Conservation (phyloP, 192 early-diverging fungal genomes). For the Podila clonocystis region DNA sequence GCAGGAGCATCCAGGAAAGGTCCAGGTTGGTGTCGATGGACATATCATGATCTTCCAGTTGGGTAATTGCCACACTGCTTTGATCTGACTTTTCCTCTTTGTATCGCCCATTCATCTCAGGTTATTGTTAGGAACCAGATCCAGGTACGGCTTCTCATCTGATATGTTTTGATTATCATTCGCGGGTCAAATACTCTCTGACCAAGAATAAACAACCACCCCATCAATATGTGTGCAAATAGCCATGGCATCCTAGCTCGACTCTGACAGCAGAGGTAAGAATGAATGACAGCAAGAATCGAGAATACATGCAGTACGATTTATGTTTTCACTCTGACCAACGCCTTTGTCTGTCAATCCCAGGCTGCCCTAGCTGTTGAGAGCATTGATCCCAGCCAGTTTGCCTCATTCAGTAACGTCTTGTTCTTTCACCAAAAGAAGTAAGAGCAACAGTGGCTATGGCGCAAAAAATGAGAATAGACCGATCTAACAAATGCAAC, state of each 20-base stretch:
- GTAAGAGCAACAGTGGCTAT: conserved; percentile 23
- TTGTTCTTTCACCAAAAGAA: conserved; percentile 71
- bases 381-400: conserved; percentile 60
- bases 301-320: too few relatives aligned
- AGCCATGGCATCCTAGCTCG: conserved; percentile 81
- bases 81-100: too few relatives aligned
- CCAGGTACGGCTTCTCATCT: conserved; percentile 44
- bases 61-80: too few relatives aligned
- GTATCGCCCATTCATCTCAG: background rate
- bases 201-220: too few relatives aligned
- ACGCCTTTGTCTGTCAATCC: background rate
- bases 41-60: background rate
- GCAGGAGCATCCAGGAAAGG: conserved; percentile 48
- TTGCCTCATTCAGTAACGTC: conserved; percentile 59
- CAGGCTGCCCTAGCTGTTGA: conserved; percentile 77
- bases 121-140: conserved; percentile 85
- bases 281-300: too few relatives aligned
- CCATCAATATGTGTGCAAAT: background rate
- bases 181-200: background rate
- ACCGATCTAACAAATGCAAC: background rate
- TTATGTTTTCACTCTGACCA: conserved; percentile 1
- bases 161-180: background rate
- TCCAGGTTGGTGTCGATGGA: conserved; percentile 38
- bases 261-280: conserved; percentile 77
- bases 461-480: background rate